phyloP scores from a whole-genome alignment of 2,329 filamentous ascomycete species.

The Thielaviopsis ethacetica region DNA sequence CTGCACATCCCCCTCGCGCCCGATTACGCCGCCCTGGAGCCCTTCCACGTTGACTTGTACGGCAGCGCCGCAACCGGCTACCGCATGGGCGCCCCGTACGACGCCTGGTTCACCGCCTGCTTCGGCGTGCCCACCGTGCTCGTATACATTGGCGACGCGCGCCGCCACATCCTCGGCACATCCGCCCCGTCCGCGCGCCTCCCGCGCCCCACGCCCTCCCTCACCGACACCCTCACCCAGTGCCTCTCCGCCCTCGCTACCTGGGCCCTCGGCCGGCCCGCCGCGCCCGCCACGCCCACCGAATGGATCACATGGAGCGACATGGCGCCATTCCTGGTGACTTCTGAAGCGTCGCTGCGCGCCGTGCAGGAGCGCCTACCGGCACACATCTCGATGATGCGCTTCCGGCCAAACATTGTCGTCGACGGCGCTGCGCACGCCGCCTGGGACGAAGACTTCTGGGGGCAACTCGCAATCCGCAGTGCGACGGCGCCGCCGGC shows the following conservation, averaged over 20 bases:
- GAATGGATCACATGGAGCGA: slow-evolving; percentile 55
- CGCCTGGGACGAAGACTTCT: slow-evolving; percentile 57
- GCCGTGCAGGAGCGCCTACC: slow-evolving; percentile 44
- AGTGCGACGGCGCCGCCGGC: slow-evolving; percentile 14
- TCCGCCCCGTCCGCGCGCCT: slow-evolving; percentile 7
- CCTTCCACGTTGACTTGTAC: slow-evolving; percentile 40
- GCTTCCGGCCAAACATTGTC: slow-evolving; percentile 60
- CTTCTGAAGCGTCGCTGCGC: slow-evolving; percentile 51
- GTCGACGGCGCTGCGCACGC: slow-evolving; percentile 29
- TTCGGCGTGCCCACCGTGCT: slow-evolving; percentile 47
- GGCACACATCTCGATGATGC: slow-evolving; percentile 29
- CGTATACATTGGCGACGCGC: slow-evolving; percentile 46
- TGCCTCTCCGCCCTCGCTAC: background rate
- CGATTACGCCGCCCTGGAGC: slow-evolving; percentile 26
- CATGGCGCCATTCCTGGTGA: slow-evolving; percentile 57
- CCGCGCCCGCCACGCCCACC: background rate
- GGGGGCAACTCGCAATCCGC: slow-evolving; percentile 41
- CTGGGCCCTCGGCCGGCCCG: background rate
- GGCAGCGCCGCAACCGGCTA: slow-evolving; percentile 40
- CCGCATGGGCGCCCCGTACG: slow-evolving; percentile 43
- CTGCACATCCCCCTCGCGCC: slow-evolving; percentile 44
- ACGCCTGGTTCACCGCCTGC: slow-evolving; percentile 50
- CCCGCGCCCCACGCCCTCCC: background rate
- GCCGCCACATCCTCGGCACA: slow-evolving; percentile 45
- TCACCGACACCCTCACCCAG: background rate